Conservation (phyloP, 2,329 filamentous ascomycete species). For the Paraphoma sp. region DNA sequence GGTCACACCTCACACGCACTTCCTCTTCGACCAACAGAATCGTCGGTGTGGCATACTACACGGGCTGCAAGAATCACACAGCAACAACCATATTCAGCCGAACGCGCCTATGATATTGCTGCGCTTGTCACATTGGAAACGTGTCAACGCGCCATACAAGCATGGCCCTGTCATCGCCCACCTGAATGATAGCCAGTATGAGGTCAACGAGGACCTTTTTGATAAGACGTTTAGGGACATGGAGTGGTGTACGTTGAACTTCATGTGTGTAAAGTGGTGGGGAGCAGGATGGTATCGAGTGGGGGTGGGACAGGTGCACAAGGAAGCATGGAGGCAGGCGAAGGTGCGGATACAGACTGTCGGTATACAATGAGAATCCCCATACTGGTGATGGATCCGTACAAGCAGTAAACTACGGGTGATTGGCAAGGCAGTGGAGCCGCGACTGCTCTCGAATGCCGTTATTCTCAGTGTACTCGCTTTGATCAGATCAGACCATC, state of each 20-base stretch:
- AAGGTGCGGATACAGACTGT: not conserved
- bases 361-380: not conserved
- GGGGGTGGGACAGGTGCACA: constrained; percentile 5
- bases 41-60: constrained; percentile 4
- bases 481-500: no score
- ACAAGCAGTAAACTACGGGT: no score
- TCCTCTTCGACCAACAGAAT: constrained; percentile 2
- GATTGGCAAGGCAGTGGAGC: no score
- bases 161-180: constrained; percentile 6
- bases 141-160: not conserved
- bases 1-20: constrained; percentile 2
- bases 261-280: constrained; percentile 2
- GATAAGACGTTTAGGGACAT: constrained; percentile 1
- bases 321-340: constrained; percentile 4
- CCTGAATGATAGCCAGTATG: not conserved
- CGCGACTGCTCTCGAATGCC: no score
- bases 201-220: constrained; percentile 1
- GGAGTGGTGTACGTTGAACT: constrained; percentile 7
- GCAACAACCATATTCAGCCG: not conserved
- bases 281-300: not conserved
- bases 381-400: not conserved
- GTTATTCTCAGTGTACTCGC: no score
- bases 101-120: not conserved
- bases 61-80: not conserved
- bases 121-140: constrained; percentile 1